Percentiles rank a stretch among this genome's conserved stretches.
These are phyloP conservation scores for Lipomyces spencermartinsiae DNA, from an alignment of 805 yeast genomes.

Conservation along the genomic window DNA sequence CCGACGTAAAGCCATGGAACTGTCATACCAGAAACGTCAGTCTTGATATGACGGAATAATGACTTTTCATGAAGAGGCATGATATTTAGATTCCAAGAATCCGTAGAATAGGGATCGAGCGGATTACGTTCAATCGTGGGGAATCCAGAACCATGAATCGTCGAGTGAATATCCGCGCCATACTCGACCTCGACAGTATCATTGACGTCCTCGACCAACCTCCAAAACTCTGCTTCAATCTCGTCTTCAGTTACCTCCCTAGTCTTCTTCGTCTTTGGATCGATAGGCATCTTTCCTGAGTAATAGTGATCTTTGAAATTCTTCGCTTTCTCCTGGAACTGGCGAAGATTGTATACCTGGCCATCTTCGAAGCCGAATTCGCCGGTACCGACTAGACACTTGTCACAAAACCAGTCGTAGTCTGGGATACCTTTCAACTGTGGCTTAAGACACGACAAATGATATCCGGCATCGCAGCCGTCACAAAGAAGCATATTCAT, in stretches of 20 bases:
- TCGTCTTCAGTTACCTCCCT: constrained; percentile 30
- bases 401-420: constrained; percentile 79
- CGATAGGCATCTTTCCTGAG: constrained; percentile 12
- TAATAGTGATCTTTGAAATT: constrained; percentile 54
- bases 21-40: constrained; percentile 82
- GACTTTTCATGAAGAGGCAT: constrained; percentile 47
- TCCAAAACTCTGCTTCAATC: constrained; percentile 49
- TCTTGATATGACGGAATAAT: constrained; percentile 45
- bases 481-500: constrained; percentile 56
- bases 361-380: constrained; percentile 87
- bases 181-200: constrained; percentile 48
- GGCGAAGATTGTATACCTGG: constrained; percentile 58
- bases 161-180: constrained; percentile 50
- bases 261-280: constrained; percentile 2
- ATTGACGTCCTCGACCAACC: constrained; percentile 43
- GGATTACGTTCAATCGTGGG: constrained; percentile 45
- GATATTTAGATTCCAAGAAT: constrained; percentile 50
- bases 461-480: constrained; percentile 74
- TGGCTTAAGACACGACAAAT: constrained; percentile 68
- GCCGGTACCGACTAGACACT: constrained; percentile 84
- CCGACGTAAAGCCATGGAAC: constrained; percentile 96
- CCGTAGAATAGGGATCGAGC: constrained; percentile 44
- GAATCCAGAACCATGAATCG: constrained; percentile 49
- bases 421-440: constrained; percentile 60
- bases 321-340: constrained; percentile 64